phyloP scores from a whole-genome alignment of 495 filamentous ascomycete species.

The Lasiosphaeris hirsuta region DNA sequence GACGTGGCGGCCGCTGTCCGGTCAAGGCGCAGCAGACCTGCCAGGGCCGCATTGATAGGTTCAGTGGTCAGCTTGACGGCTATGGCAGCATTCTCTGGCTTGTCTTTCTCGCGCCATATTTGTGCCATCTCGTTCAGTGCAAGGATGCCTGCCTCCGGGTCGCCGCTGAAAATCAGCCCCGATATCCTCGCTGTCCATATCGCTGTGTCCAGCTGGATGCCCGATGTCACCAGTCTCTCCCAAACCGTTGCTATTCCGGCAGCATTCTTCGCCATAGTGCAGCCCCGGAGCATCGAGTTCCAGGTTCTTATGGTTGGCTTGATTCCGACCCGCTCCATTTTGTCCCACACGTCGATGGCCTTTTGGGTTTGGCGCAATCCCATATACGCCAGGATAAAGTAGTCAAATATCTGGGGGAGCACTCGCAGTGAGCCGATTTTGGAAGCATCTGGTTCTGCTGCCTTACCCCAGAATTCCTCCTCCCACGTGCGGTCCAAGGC shows the following conservation, averaged over 20 bases:
- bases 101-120: constrained; percentile 44
- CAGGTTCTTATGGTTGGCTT: constrained; percentile 55
- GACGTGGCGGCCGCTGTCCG: constrained; percentile 33
- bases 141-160: constrained; percentile 45
- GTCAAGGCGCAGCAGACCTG: constrained; percentile 35
- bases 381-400: constrained; percentile 54
- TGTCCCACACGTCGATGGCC: constrained; percentile 57
- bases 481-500: constrained; percentile 28
- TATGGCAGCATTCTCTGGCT: constrained; percentile 30
- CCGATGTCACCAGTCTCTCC: constrained; percentile 50
- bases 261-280: constrained; percentile 43
- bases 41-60: constrained; percentile 61
- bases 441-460: constrained; percentile 19
- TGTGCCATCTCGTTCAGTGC: constrained; percentile 60
- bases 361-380: constrained; percentile 42
- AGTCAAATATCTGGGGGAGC: constrained; percentile 44
- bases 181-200: constrained; percentile 64
- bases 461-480: constrained; percentile 28
- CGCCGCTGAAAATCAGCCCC: constrained; percentile 51
- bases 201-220: constrained; percentile 50
- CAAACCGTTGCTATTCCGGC: constrained; percentile 56
- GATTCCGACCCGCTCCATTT: constrained; percentile 49
- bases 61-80: constrained; percentile 54
- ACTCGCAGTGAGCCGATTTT: constrained; percentile 17
- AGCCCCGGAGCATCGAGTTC: constrained; percentile 62